Conservation (phyloP, 176 grass and related monocot genomes). For the Oryza longistaminata region DNA sequence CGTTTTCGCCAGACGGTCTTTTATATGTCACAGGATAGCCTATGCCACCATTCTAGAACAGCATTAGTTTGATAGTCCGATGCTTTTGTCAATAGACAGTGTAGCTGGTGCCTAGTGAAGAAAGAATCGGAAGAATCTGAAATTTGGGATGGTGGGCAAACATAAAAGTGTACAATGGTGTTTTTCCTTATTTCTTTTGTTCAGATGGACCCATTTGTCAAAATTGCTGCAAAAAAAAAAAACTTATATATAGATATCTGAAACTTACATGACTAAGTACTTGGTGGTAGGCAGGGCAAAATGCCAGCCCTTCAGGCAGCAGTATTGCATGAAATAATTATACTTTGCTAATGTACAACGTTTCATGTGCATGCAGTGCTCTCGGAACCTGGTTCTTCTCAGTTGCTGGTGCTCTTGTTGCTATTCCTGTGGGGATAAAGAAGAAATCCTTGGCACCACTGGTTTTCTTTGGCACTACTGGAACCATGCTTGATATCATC, state of each 20-base stretch:
- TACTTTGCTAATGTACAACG: background rate
- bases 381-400: conserved; percentile 97
- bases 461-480: conserved; percentile 87
- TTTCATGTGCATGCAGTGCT: conserved; percentile 60
- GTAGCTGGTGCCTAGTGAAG: background rate
- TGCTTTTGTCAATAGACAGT: background rate
- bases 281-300: background rate
- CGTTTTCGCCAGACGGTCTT: too few species aligned
- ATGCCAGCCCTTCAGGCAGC: background rate
- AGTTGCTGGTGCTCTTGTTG: conserved; percentile 77
- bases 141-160: background rate
- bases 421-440: conserved; percentile 92
- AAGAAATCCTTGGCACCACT: conserved; percentile 83
- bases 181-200: background rate
- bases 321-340: background rate
- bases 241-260: background rate
- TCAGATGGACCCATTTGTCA: background rate
- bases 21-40: too few species aligned
- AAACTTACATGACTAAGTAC: background rate
- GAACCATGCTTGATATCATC: conserved; percentile 97
- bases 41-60: too few species aligned
- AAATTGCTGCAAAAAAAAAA: background rate
- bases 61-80: too few species aligned
- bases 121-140: background rate
- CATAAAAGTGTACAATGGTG: too few species aligned